Conservation (phyloP, 495 filamentous ascomycete species). For the Penicillium canariense region DNA sequence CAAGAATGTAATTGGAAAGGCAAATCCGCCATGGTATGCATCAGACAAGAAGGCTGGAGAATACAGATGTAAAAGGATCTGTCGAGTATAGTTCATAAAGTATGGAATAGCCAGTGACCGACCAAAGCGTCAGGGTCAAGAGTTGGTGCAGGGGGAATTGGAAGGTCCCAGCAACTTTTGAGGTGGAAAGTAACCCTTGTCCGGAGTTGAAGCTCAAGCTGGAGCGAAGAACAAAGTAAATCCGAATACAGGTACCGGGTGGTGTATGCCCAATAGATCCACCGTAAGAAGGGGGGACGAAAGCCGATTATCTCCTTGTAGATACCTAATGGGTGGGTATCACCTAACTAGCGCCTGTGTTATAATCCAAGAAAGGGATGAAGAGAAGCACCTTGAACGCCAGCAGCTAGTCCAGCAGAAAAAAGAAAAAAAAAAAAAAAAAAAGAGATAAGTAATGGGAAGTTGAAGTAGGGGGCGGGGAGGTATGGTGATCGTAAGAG, state of each 20-base stretch:
- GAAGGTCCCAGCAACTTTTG: conserved; percentile 9
- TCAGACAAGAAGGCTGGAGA: conserved; percentile 12
- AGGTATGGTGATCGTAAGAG: conserved; percentile 20
- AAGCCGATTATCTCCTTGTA: conserved; percentile 10
- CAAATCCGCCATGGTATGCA: conserved; percentile 27
- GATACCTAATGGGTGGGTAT: conserved; percentile 20
- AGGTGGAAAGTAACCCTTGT: conserved; percentile 1
- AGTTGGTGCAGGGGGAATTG: neutral
- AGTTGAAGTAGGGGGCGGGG: conserved; percentile 10
- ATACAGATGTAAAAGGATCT: conserved; percentile 7
- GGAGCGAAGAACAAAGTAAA: neutral
- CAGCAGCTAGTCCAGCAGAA: conserved; percentile 35
- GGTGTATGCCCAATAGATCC: neutral
- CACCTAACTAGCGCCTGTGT: conserved; percentile 34
- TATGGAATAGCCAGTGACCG: conserved; percentile 6
- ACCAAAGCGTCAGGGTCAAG: neutral
- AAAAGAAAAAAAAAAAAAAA: too few species aligned
- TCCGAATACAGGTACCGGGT: neutral
- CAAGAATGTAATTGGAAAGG: conserved; percentile 5
- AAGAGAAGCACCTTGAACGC: conserved; percentile 34
- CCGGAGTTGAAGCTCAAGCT: conserved; percentile 8
- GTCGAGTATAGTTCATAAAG: conserved; percentile 6
- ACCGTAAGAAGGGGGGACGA: neutral
- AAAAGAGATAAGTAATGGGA: conserved; percentile 16
- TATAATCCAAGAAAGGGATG: conserved; percentile 19